Conservation (phyloP, 1,284 basidiomycete genomes). For the Tremellales sp. region DNA sequence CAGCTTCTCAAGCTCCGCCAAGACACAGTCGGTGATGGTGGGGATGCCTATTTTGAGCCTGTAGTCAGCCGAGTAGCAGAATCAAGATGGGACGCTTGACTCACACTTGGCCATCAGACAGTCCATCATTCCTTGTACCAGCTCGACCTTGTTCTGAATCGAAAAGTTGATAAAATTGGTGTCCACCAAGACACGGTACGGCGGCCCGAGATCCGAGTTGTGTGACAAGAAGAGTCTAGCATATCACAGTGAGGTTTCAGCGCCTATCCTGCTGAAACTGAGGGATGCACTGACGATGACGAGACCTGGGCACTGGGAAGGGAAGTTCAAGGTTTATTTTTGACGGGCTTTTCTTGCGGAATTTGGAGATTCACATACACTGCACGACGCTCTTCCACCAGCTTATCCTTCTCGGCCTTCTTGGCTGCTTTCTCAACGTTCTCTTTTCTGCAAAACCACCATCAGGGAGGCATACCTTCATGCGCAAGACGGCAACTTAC, state of each 20-base stretch:
- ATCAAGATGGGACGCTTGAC: slow-evolving; percentile 42
- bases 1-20: slow-evolving; percentile 96
- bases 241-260: background rate
- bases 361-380: slow-evolving; percentile 48
- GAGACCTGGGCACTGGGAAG: slow-evolving; percentile 27
- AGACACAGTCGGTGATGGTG: slow-evolving; percentile 96
- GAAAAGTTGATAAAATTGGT: slow-evolving; percentile 99
- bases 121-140: slow-evolving; percentile 98
- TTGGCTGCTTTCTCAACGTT: slow-evolving; percentile 53
- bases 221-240: slow-evolving; percentile 87
- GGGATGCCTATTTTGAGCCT: slow-evolving; percentile 69
- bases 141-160: slow-evolving; percentile 95
- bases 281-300: slow-evolving; percentile 10
- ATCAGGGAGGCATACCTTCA: slow-evolving; percentile 5
- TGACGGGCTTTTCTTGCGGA: background rate
- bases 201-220: slow-evolving; percentile 92
- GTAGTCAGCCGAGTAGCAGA: slow-evolving; percentile 1
- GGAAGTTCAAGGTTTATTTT: slow-evolving; percentile 7
- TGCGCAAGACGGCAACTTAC: slow-evolving; percentile 54
- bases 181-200: slow-evolving; percentile 95
- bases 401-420: slow-evolving; percentile 50
- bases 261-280: background rate
- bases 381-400: slow-evolving; percentile 47
- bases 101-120: slow-evolving; percentile 97
- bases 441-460: slow-evolving; percentile 46